Evolutionary conservation across 164 flowering plant genomes (phyloP).

Genomic region (Piper betle): DNA sequence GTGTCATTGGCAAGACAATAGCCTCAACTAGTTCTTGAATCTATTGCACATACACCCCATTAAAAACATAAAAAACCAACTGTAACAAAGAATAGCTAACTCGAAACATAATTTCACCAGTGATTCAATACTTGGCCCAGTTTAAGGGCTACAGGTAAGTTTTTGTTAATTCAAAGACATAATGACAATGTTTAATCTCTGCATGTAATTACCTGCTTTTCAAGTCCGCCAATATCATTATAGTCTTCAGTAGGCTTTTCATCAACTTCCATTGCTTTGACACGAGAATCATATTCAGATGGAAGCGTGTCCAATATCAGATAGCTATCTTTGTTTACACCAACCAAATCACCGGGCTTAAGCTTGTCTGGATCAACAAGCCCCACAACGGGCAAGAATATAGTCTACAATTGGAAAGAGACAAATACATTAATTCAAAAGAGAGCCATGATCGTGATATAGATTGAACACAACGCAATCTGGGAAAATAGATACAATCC

Average conservation of each 20-base stretch:
- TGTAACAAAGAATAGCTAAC: not conserved
- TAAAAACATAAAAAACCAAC: not conserved
- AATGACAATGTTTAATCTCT: not conserved
- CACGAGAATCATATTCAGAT: slow-evolving; percentile 93
- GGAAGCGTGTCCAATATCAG: slow-evolving; percentile 90
- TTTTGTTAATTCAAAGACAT: not conserved
- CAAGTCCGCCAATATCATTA: slow-evolving; percentile 91
- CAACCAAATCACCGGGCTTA: slow-evolving; percentile 94
- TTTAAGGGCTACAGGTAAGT: too few species aligned
- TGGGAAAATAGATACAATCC: too few species aligned
- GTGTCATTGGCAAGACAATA: slow-evolving; percentile 96
- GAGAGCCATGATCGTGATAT: not conserved
- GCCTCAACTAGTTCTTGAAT: slow-evolving; percentile 96
- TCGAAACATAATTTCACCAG: not conserved
- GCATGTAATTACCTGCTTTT: slow-evolving; percentile 51
- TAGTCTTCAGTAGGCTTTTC: slow-evolving; percentile 99
- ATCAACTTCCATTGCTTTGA: slow-evolving; percentile 99
- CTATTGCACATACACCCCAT: slow-evolving; percentile 20
- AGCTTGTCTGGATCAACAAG: slow-evolving; percentile 88
- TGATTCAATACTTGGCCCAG: not conserved
- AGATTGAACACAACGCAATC: too few species aligned
- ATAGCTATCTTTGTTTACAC: slow-evolving; percentile 95
- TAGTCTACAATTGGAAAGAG: slow-evolving; percentile 45
- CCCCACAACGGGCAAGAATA: slow-evolving; percentile 91
- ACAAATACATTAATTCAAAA: not conserved